Evolutionary conservation across 768 basidiomycete genomes (phyloP).

Genomic region (Fomitopsis pulvina): DNA sequence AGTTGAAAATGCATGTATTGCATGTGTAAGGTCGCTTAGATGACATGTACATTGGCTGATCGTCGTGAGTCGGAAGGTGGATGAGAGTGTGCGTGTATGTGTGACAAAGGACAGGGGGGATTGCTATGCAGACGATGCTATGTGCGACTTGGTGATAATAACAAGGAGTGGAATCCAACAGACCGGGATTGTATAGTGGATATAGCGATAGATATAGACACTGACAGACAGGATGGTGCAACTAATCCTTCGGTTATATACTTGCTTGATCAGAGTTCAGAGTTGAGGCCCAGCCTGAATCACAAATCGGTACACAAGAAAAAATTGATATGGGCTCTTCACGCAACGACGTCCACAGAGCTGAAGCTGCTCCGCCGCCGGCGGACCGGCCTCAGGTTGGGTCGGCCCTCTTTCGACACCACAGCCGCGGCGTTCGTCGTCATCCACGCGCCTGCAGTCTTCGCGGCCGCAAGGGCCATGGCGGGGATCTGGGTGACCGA

Average conservation of each 20-base stretch:
- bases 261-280: not conserved
- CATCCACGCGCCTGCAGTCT: constrained; percentile 67
- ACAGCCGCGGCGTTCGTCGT: constrained; percentile 62
- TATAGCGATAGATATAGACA: constrained; percentile 18
- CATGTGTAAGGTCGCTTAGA: not conserved
- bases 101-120: not conserved
- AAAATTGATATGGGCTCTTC: constrained; percentile 15
- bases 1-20: not conserved
- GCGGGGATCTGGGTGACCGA: constrained; percentile 31
- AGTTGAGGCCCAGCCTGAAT: not conserved
- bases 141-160: not conserved
- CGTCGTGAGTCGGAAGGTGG: not conserved
- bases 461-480: constrained; percentile 34
- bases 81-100: not conserved
- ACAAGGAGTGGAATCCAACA: not conserved
- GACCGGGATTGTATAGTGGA: not conserved
- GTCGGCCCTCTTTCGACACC: constrained; percentile 69
- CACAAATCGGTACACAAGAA: not conserved
- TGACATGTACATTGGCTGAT: not conserved
- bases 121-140: constrained; percentile 1
- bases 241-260: not conserved
- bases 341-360: constrained; percentile 79
- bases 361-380: constrained; percentile 85
- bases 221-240: constrained; percentile 6
- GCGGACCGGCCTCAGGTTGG: constrained; percentile 65